Base-by-base conservation (phyloP, 2,329 filamentous ascomycete genomes). In the Colletotrichum orbiculare region DNA sequence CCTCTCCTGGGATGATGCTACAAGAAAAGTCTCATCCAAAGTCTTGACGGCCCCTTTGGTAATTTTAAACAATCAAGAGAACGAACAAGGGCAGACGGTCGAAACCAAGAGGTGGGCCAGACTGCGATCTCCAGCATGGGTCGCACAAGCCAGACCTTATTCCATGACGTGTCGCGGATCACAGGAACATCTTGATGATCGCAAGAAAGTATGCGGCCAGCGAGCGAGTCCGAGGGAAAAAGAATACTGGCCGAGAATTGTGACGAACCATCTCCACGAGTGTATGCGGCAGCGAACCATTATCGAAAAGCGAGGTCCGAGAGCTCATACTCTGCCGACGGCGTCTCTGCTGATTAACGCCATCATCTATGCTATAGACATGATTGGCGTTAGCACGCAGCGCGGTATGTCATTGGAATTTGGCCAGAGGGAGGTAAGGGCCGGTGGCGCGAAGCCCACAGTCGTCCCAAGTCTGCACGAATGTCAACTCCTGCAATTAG, bases 131-230 rank as follows among this genome's bases (percentile, higher is more conserved):
- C 53, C 58, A 25, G 42, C 63, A 66, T 62, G 63, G 63, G 63
- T 45, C 52, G 63, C 63, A 66, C 63, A 66, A 56, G 58, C 63
- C 63, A 63, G 63, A 62, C 63, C 63, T 66, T 66, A 63, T 62
- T 66, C 63, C 38, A 15, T 48, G 52, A 56, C 47, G 47, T 57
- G 47, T 57, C 13, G 58, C 58, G 58, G 63, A 63, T 56, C 63
- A 53, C 41, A 49, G 41, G 39, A 45, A 12, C 25, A 62, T 39
- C 45, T 33, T 12, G 46, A 25, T 43, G 50, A 63, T 53, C 52
- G 48, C 50, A 50, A 43, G 17, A 58, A 38, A 25, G 38, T 25
- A 4, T 17, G 37, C 17, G 13, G 46, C 45, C 13, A 34, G 45
- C 34, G 60, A 55, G 50, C 25, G 47, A 55, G 34, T 15, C 12